Conservation (phyloP, 2,329 filamentous ascomycete genomes). For the Penicillium fuscoglaucum region DNA sequence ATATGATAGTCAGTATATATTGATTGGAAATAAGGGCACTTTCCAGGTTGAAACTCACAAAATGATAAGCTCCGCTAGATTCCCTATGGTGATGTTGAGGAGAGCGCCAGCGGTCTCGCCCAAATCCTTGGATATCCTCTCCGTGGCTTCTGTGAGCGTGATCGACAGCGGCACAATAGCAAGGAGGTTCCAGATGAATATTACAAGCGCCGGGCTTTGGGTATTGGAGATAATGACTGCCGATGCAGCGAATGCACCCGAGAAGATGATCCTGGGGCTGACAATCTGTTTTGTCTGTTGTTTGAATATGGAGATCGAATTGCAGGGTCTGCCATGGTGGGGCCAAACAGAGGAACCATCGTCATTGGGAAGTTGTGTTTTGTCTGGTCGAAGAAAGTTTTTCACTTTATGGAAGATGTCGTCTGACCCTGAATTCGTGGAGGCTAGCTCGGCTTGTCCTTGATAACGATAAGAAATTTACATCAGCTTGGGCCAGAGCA, state of each 20-base stretch:
- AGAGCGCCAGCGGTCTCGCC: constrained; percentile 69
- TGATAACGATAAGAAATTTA: not conserved
- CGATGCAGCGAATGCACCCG: not conserved
- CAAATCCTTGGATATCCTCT: constrained; percentile 67
- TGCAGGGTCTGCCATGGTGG: not conserved
- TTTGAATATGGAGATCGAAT: not conserved
- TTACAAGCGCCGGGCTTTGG: not conserved
- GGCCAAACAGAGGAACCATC: not conserved
- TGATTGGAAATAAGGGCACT: constrained; percentile 22
- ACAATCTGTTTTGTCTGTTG: not conserved
- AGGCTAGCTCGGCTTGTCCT: constrained; percentile 5
- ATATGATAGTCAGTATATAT: not conserved
- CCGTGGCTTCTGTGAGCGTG: constrained; percentile 67
- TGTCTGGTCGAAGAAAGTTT: constrained; percentile 3
- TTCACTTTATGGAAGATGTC: constrained; percentile 5
- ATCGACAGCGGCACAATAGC: constrained; percentile 72
- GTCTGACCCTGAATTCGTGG: not conserved
- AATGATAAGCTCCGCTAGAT: constrained; percentile 73
- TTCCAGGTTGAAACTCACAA: constrained; percentile 48
- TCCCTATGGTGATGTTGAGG: constrained; percentile 74
- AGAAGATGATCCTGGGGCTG: constrained; percentile 1
- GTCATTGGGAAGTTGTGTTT: not conserved
- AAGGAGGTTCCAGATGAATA: constrained; percentile 66
- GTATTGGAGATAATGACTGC: constrained; percentile 5
- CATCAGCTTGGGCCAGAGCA: not conserved